Base-by-base conservation (phyloP, 2,329 filamentous ascomycete species). In the Claviceps cyperi region DNA sequence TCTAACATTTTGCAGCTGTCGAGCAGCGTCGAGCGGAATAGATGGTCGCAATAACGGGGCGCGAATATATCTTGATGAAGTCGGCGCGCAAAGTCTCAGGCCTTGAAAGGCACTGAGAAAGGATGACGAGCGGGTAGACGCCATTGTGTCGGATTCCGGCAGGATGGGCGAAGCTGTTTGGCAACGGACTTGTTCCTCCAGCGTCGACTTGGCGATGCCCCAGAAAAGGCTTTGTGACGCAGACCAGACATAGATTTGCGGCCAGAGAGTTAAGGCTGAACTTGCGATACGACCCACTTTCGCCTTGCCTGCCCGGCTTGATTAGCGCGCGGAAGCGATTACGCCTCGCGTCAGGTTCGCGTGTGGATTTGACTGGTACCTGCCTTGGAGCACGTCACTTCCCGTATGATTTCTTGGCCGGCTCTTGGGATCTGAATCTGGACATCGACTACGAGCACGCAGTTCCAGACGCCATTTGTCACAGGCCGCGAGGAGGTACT, bases 101-200 rank as follows among this genome's bases (percentile, higher is more conserved):
- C 70, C 69, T 53, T 68, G 70, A 28, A 80, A 70, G 60, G 75
- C 74, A 62, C 69, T 69, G 57, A 71, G 60, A 53, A 80, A 66
- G 59, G 69, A 64, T 53, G 69, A 66, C 44, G 72, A 56, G 57
- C 61, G 62, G 58, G 62, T 64, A 55, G 68, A 63, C 66, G 66
- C 73, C 75, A 78, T 78, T 52, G 52, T 66, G 52, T 66, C 28
- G 9, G 9, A 32, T 32, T 53, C 56, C 50, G 55, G 28, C 37
- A 1, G 37, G 28, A 32, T 32, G 28, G 9, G 28, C 28, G 9
- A 11, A 32, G 28, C 28, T 32, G 15, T 44, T 44, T 36, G 11
- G 13, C 14, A 43, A 32, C 28, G 28, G 9, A 11, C 28, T 32
- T 32, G 28, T 32, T 11, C 28, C 28, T n/a, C 28, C 28, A 32